Conservation (phyloP, 495 filamentous ascomycete species). For the Pyrenula aspistea region DNA sequence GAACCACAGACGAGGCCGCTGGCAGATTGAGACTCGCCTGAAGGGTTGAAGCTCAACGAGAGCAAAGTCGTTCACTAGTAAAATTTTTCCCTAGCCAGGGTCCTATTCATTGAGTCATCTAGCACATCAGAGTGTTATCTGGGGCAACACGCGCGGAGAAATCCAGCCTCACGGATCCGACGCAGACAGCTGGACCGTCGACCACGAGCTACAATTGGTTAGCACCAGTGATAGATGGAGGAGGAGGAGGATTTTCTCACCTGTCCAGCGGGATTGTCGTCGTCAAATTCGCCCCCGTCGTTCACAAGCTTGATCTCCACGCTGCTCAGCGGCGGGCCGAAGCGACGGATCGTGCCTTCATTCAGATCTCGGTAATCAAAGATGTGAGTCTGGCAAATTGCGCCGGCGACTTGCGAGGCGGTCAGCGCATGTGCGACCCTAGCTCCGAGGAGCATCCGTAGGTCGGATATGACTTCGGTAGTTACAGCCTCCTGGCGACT, state of each 20-base stretch:
- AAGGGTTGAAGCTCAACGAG: too few species aligned
- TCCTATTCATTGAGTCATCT: neutral
- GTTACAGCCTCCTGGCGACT: slow-evolving; percentile 31
- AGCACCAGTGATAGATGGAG: slow-evolving; percentile 1
- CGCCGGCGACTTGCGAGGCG: slow-evolving; percentile 69
- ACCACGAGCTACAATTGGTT: slow-evolving; percentile 41
- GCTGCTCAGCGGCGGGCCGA: slow-evolving; percentile 69
- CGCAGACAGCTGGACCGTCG: slow-evolving; percentile 54
- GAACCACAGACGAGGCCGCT: too few species aligned
- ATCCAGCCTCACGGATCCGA: slow-evolving; percentile 44
- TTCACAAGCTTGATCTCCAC: slow-evolving; percentile 61
- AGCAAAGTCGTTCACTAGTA: too few species aligned
- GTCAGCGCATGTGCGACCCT: slow-evolving; percentile 79
- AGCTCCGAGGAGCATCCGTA: slow-evolving; percentile 68
- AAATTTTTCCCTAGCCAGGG: too few species aligned
- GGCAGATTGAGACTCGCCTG: too few species aligned
- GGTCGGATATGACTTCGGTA: slow-evolving; percentile 47
- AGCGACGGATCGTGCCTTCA: slow-evolving; percentile 45
- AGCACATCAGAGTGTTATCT: slow-evolving; percentile 34
- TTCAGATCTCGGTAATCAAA: slow-evolving; percentile 63
- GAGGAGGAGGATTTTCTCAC: slow-evolving; percentile 24
- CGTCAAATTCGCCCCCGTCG: slow-evolving; percentile 45
- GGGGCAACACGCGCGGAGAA: slow-evolving; percentile 40
- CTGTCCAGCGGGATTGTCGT: slow-evolving; percentile 44
- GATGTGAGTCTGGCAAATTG: slow-evolving; percentile 68